Evolutionary conservation across 371 early-diverging fungal species (phyloP), one percentile per base, ranked within the genome.

Genomic region (Mucor racemosus): DNA sequence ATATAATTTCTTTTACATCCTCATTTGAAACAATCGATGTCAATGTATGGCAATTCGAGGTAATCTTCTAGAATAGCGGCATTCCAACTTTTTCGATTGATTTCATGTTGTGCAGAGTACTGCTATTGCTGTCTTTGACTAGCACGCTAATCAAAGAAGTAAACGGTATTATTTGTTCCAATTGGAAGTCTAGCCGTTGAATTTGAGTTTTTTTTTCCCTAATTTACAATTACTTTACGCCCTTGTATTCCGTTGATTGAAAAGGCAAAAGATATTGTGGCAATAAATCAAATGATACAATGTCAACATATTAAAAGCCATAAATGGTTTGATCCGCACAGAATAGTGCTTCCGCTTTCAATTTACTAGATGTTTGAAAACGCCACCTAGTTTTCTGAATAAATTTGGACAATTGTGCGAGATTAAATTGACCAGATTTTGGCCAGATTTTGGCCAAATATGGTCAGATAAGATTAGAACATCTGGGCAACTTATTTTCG

Each of bases 81-180:
- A n/a, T 8, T 3, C 8, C 7, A 44, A 44, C n/a, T 42, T n/a
- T 17, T 17, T 44, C 5, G n/a, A 2, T 17, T 5, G 44, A 44
- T 44, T 17, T 7, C 15, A 44, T 44, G 44, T 44, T 44, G 44
- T 17, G 44, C 44, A 44, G 17, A 44, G 44, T 15, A 6, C n/a
- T n/a, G n/a, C n/a, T n/a, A n/a, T n/a, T n/a, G n/a, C n/a, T n/a
- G n/a, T 44, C n/a, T 8, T 44, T 6, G 7, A 15, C 3, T 17
- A 17, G 7, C 7, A 15, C 40, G 17, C 17, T 44, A 56, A 35
- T 19, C 31, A 9, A 9, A 36, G 11, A 14, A 34, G 17, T 6
- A 5, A n/a, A n/a, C n/a, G n/a, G n/a, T n/a, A n/a, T n/a, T n/a
- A 17, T 39, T 59, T 15, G 21, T 65, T 65, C 39, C 14, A 44